Conservation (phyloP, 108 stramenopile genomes). For the Mayamaea pseudoterrestris region DNA sequence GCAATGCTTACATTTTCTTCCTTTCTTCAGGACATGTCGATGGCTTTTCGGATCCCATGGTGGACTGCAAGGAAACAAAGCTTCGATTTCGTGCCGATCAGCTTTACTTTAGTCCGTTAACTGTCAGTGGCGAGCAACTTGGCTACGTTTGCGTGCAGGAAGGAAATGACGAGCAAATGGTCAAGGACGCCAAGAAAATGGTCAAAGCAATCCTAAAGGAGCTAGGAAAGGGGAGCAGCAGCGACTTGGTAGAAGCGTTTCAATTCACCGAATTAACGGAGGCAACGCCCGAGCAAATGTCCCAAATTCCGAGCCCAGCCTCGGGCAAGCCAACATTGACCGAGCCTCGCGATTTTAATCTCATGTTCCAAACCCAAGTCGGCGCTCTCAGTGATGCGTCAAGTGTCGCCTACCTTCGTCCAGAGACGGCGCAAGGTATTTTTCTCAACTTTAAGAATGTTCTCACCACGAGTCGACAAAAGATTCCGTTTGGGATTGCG, state of each 20-base stretch:
- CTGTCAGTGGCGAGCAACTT: constrained; percentile 27
- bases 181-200: constrained; percentile 60
- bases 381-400: constrained; percentile 79
- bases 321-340: constrained; percentile 83
- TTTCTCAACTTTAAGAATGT: constrained; percentile 95
- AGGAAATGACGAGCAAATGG: constrained; percentile 73
- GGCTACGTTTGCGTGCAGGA: constrained; percentile 86
- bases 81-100: constrained; percentile 93
- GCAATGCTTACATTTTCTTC: not conserved
- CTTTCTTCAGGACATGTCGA: constrained; percentile 80
- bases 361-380: constrained; percentile 95
- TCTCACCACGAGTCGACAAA: constrained; percentile 53
- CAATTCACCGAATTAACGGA: constrained; percentile 65
- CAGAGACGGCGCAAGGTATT: constrained; percentile 98
- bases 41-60: constrained; percentile 96
- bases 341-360: constrained; percentile 90
- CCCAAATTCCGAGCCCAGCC: constrained; percentile 80
- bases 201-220: constrained; percentile 59
- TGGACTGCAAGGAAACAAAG: constrained; percentile 92
- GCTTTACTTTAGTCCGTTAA: constrained; percentile 66
- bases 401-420: constrained; percentile 84
- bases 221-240: constrained; percentile 19
- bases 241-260: constrained; percentile 25
- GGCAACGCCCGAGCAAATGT: constrained; percentile 69
- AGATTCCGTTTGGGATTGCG: constrained; percentile 92